Conservation (phyloP, 2,329 filamentous ascomycete genomes). For the Pseudogymnoascus sp. region DNA sequence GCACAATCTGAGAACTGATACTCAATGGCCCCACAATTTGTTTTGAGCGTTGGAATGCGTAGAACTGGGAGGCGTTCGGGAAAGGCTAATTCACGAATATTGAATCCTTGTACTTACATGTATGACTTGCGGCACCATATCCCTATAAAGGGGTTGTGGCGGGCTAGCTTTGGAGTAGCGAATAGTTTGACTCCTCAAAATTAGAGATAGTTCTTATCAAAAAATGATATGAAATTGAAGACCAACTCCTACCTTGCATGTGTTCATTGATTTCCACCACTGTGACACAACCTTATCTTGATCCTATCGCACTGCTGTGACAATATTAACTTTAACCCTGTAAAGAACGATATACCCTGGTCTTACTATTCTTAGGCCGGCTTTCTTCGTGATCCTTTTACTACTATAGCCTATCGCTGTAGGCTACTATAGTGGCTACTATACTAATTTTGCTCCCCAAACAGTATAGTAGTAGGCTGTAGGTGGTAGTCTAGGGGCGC, state of each 20-base stretch:
- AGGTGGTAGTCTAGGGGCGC: too few relatives aligned
- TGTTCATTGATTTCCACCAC: neutral
- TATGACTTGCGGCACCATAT: neutral
- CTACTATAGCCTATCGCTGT: too few relatives aligned
- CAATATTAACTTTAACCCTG: neutral
- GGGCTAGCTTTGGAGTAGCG: neutral
- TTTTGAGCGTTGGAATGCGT: slow-evolving; percentile 5
- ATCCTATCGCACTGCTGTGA: neutral
- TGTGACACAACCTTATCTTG: neutral
- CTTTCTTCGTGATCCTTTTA: too few relatives aligned
- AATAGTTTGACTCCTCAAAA: neutral
- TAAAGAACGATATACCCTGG: too few relatives aligned
- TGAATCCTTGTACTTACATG: slow-evolving; percentile 5
- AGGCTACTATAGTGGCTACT: too few relatives aligned
- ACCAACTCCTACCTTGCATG: neutral
- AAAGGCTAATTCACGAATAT: slow-evolving; percentile 7
- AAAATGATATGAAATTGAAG: slow-evolving; percentile 1
- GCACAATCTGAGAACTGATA: neutral
- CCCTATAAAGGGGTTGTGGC: neutral
- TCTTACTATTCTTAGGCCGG: too few relatives aligned
- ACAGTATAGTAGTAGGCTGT: too few relatives aligned
- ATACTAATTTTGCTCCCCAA: too few relatives aligned
- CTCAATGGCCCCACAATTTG: neutral
- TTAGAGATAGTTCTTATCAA: slow-evolving; percentile 1
- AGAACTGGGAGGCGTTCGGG: slow-evolving; percentile 7